Evolutionary conservation across 106 monocot species (phyloP).

Genomic region (Dioscorea zingiberensis): DNA sequence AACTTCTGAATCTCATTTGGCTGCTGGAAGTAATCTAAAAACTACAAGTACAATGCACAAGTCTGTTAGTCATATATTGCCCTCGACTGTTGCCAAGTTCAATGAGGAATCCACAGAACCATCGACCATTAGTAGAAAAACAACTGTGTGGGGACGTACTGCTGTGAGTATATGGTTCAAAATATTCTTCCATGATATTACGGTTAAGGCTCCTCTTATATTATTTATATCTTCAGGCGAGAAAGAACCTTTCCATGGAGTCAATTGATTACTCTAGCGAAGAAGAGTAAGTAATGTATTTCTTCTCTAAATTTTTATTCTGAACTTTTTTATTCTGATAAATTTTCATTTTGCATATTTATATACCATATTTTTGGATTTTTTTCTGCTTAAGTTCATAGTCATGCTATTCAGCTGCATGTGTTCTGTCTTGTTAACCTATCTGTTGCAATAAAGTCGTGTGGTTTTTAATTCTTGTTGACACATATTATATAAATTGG

Average conservation of each 20-base stretch:
- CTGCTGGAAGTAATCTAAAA: conserved; percentile 4
- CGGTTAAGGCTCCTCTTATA: not conserved
- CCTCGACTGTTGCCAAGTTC: conserved; percentile 11
- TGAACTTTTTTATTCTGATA: no score
- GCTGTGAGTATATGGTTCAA: conserved; percentile 35
- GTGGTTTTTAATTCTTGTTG: no score
- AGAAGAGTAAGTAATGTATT: conserved; percentile 54
- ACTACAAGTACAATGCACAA: conserved; percentile 8
- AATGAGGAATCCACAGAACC: conserved; percentile 21
- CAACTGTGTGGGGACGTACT: conserved; percentile 46
- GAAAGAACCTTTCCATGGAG: conserved; percentile 69
- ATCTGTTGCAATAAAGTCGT: no score
- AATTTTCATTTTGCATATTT: no score
- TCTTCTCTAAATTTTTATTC: not conserved
- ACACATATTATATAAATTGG: no score
- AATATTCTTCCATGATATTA: not conserved
- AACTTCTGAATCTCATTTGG: conserved; percentile 1
- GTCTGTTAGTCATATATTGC: conserved; percentile 14
- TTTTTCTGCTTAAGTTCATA: no score
- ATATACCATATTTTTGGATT: no score
- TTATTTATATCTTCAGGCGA: conserved; percentile 33
- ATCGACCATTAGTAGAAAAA: conserved; percentile 10
- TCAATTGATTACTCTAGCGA: conserved; percentile 49
- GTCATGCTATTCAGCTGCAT: no score
- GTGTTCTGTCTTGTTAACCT: no score